phyloP scores from a whole-genome alignment of 495 filamentous ascomycete genomes.

The Talaromyces wortmannii region DNA sequence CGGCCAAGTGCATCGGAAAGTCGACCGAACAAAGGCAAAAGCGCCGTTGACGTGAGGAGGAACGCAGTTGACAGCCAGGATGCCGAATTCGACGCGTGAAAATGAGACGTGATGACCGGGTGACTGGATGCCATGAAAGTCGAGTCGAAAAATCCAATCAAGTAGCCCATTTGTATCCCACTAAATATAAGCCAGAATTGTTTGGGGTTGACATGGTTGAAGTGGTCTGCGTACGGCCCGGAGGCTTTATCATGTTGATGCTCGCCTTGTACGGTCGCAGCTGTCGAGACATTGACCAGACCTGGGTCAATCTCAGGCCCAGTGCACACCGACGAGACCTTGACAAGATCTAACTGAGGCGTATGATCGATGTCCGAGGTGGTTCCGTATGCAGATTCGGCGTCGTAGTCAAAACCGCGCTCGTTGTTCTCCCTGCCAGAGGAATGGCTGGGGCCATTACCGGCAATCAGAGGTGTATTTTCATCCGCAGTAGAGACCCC shows the following conservation, averaged over 20 bases:
- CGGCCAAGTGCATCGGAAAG: conserved; percentile 68
- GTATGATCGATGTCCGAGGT: conserved; percentile 11
- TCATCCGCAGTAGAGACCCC: conserved; percentile 8
- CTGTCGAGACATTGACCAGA: conserved; percentile 18
- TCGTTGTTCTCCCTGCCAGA: conserved; percentile 4
- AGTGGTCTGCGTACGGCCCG: conserved; percentile 20
- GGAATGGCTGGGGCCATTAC: not conserved
- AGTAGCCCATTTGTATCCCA: conserved; percentile 38
- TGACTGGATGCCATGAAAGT: conserved; percentile 79
- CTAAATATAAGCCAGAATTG: conserved; percentile 49
- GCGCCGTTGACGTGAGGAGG: conserved; percentile 65
- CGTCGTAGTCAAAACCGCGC: conserved; percentile 6
- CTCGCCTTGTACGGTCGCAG: conserved; percentile 6
- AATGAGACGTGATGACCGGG: conserved; percentile 75
- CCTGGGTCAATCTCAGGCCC: conserved; percentile 22
- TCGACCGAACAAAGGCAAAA: conserved; percentile 66
- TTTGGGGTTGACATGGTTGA: conserved; percentile 36
- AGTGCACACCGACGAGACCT: conserved; percentile 24
- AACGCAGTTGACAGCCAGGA: conserved; percentile 81
- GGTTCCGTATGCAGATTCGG: conserved; percentile 9
- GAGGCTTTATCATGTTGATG: conserved; percentile 10
- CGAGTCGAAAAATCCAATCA: conserved; percentile 60
- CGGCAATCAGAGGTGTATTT: conserved; percentile 19
- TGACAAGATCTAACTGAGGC: conserved; percentile 11
- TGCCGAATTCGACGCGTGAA: conserved; percentile 65